Conservation (phyloP, 75 land plant genomes). For the Pinus tabuliformis region DNA sequence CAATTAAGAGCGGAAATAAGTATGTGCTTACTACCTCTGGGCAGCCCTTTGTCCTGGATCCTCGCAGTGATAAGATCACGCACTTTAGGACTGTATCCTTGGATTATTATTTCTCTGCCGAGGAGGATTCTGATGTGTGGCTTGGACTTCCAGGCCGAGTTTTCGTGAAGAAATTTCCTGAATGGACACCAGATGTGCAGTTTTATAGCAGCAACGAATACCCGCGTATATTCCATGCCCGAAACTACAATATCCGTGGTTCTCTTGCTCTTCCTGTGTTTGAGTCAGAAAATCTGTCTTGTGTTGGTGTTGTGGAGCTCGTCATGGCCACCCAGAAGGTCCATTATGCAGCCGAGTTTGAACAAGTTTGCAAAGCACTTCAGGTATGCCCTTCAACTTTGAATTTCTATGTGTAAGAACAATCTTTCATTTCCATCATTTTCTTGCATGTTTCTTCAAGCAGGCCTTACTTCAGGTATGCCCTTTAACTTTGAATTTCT, state of each 20-base stretch:
- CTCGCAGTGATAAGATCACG: constrained; percentile 31
- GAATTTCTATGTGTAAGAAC: background rate
- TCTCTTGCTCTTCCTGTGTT: constrained; percentile 84
- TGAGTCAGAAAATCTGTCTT: constrained; percentile 41
- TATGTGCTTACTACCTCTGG: constrained; percentile 58
- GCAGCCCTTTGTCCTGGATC: constrained; percentile 64
- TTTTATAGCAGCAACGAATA: constrained; percentile 70
- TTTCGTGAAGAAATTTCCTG: constrained; percentile 64
- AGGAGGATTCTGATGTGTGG: constrained; percentile 27
- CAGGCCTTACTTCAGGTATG: background rate
- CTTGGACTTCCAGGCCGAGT: constrained; percentile 87
- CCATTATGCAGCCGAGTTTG: constrained; percentile 64
- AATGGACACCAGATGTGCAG: constrained; percentile 95
- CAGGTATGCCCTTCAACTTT: constrained; percentile 31
- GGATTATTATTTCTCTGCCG: constrained; percentile 60
- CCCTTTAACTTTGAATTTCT: background rate
- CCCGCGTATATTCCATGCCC: constrained; percentile 65
- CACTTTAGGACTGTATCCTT: constrained; percentile 62
- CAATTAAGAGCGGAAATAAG: constrained; percentile 38
- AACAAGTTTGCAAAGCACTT: constrained; percentile 79
- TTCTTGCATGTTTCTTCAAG: background rate
- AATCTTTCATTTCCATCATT: background rate
- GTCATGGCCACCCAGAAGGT: constrained; percentile 56
- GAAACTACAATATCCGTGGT: constrained; percentile 58
- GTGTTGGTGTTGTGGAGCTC: constrained; percentile 89